phyloP scores from a whole-genome alignment of 805 yeast genomes.

The Hanseniaspora clermontiae region DNA sequence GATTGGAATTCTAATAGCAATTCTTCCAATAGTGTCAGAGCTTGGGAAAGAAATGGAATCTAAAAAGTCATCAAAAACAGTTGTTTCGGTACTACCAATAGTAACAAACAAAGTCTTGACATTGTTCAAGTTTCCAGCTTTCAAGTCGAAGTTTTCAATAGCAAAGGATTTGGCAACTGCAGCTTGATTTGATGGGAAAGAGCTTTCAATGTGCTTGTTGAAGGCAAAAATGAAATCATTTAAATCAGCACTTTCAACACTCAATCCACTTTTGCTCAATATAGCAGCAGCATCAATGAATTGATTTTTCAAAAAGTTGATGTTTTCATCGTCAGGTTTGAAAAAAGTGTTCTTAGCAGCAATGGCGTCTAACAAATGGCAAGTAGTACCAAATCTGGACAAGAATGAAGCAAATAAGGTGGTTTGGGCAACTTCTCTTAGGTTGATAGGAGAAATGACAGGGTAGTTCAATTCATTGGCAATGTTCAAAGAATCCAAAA shows the following conservation, averaged over 20 bases:
- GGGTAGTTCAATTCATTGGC: slow-evolving; percentile 56
- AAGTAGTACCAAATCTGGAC: slow-evolving; percentile 42
- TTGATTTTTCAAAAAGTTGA: neutral
- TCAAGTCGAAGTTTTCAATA: slow-evolving; percentile 11
- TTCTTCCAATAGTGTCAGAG: slow-evolving; percentile 41
- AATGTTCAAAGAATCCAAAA: slow-evolving; percentile 44
- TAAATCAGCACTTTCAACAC: slow-evolving; percentile 16
- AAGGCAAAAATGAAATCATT: slow-evolving; percentile 15
- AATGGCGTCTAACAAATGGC: slow-evolving; percentile 74
- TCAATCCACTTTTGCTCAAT: slow-evolving; percentile 18
- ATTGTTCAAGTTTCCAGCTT: slow-evolving; percentile 35
- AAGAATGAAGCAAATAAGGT: slow-evolving; percentile 52
- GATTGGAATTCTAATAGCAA: slow-evolving; percentile 62
- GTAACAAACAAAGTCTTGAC: slow-evolving; percentile 69
- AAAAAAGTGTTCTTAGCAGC: slow-evolving; percentile 21
- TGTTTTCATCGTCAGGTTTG: slow-evolving; percentile 9
- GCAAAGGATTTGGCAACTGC: neutral
- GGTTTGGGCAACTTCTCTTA: slow-evolving; percentile 53
- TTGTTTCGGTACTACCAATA: slow-evolving; percentile 61
- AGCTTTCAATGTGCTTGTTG: slow-evolving; percentile 2
- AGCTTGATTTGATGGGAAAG: neutral
- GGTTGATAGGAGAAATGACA: slow-evolving; percentile 53
- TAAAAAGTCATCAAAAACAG: slow-evolving; percentile 34
- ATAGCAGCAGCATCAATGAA: slow-evolving; percentile 2
- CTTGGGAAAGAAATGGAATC: slow-evolving; percentile 23